phyloP scores from a whole-genome alignment of 257 asterid species.

The Salvia rosmarinus region DNA sequence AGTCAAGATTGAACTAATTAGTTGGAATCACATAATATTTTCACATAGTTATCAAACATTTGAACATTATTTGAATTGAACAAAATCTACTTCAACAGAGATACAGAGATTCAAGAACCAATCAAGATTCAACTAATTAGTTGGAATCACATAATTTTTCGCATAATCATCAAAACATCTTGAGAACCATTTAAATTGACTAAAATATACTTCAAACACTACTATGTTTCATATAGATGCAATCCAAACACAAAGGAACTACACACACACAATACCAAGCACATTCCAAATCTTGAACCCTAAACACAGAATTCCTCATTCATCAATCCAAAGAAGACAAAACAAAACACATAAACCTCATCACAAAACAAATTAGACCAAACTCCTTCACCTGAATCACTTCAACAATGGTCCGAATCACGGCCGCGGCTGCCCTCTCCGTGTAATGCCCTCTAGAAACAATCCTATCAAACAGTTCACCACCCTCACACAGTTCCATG shows the following conservation, averaged over 20 bases:
- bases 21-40: neutral
- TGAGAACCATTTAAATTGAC: neutral
- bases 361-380: neutral
- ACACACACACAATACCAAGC: too few species aligned
- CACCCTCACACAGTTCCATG: conserved; percentile 75
- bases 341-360: conserved; percentile 4
- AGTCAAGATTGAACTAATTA: neutral
- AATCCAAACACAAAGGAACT: too few species aligned
- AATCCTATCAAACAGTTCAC: conserved; percentile 66
- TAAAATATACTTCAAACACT: conserved; percentile 11
- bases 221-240: too few species aligned
- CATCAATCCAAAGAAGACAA: conserved; percentile 6
- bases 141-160: neutral
- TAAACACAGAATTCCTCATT: neutral
- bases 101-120: neutral
- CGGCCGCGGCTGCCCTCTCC: conserved; percentile 64
- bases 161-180: neutral
- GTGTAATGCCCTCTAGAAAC: conserved; percentile 65
- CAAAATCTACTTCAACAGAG: conserved; percentile 6
- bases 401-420: conserved; percentile 57
- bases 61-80: neutral
- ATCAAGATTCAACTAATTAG: neutral
- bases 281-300: neutral
- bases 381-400: conserved; percentile 57
- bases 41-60: neutral